Evolutionary conservation across 2,329 filamentous ascomycete genomes (phyloP), one percentile per base, ranked within the genome.

Genomic region (Colletotrichum spinosum): DNA sequence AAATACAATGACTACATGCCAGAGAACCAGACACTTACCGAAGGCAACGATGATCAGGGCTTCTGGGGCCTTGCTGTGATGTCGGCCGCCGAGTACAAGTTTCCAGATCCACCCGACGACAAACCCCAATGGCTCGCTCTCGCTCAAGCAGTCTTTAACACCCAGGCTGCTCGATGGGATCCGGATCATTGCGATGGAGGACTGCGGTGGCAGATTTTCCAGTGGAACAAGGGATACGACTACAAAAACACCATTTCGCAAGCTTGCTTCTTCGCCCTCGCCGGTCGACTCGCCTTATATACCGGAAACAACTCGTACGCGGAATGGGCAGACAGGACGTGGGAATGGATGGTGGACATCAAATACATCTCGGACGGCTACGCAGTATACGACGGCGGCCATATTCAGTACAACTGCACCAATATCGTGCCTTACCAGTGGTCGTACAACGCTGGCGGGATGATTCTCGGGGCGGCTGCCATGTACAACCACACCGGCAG

Each of bases 191-290:
- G 93, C 70, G 83, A 82, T n/a, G 93, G 93, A 45, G 93, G 93
- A 6, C 76, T 96, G 55, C 86, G 91, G 67, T 95, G 92, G 92
- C 93, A 97, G 78, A 93, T 97, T 52, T 95, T 92, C 74, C 83
- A 86, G 1, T 94, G 92, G 81, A 96, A 97, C 74, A 88, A 86
- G 45, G 94, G 93, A 12, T 97, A 90, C 77, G 85, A 90, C 71
- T 94, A 95, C 83, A 96, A 89, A 72, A 89, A 89, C 65, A 83
- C 86, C 2, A 88, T 89, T 65, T 88, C 86, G 0, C 86, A 88
- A 69, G 87, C 85, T 2, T 86, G 85, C 66, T 88, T 89, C 76
- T 89, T 89, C 73, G 86, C 87, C 57, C 77, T 89, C 11, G 86
- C 83, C 12, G 88, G 92, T 1, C 87, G 92, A 2, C 82, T 95